Base-by-base conservation (phyloP, 108 stramenopile species). In the Pseudonitzschia delicatissima region DNA sequence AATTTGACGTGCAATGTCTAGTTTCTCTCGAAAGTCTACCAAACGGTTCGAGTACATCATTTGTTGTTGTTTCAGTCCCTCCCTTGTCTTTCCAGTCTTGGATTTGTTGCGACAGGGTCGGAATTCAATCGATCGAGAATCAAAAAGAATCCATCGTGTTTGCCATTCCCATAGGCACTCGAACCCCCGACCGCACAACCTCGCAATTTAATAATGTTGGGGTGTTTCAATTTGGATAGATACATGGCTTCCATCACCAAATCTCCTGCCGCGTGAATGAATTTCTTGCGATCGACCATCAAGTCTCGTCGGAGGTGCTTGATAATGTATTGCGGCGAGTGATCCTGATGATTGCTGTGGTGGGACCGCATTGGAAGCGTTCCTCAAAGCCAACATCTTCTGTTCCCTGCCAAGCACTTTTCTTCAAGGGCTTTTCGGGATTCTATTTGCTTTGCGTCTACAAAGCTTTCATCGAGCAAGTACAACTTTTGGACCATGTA, bases 231-330 rank as follows among this genome's bases (percentile, higher is more conserved):
- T 35, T 74, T 72, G 23, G 82, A 72, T n/a, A 92, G 72, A 58
- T 85, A 87, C 71, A 78, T 60, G 9, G 84, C 86, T 68, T 92
- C 91, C 53, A 89, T 62, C 6, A 86, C 91, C 52, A 92, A 63
- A 62, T 89, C 91, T 45, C 65, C 37, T 4, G 84, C 87, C 5
- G 86, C 91, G 17, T 80, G 55, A 27, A 67, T 62, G 62, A 82
- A 92, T 15, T 34, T 20, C 11, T 37, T 42, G 7, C 60, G 60
- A 26, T 61, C 39, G 7, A 37, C 26, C 32, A 61, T 26, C 2
- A 79, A 39, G 37, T 80, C 73, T 3, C 47, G 64, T 57, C 76
- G 47, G 28, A 88, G 62, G 45, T 83, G 84, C 62, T 92, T 92
- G 57, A 92, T 70, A 29, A 77, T 85, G 60, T 86, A 86, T n/a